A percentile compares a stretch with the other conserved stretches of the same genome.
phyloP scores from a whole-genome alignment of 176 grass and related monocot genomes.

The Hordeum marinum region DNA sequence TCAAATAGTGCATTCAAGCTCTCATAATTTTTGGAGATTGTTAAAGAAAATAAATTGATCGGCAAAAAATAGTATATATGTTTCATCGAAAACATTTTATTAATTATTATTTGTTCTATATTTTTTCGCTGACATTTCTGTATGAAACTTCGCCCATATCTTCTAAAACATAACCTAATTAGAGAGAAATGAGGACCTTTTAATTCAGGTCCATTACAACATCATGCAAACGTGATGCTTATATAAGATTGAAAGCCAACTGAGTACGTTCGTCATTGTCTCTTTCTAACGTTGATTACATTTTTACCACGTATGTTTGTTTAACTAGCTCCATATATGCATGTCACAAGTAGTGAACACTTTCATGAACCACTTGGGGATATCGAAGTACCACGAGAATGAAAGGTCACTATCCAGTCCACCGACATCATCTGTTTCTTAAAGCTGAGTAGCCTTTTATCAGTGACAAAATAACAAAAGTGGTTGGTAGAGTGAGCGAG shows the following conservation, averaged over 20 bases:
- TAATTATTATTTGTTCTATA: no score
- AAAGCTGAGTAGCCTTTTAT: conserved; percentile 28
- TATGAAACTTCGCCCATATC: background rate
- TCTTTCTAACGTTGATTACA: background rate
- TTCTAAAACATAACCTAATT: background rate
- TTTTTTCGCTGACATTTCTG: background rate
- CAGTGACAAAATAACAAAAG: conserved; percentile 25
- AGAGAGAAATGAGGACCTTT: background rate
- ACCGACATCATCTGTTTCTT: conserved; percentile 21
- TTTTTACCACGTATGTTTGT: background rate
- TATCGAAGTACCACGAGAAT: background rate
- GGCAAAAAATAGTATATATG: background rate
- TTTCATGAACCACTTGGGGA: background rate
- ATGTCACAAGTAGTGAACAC: background rate
- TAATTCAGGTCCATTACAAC: background rate
- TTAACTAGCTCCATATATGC: background rate
- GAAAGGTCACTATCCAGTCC: conserved; percentile 2
- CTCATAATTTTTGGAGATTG: background rate
- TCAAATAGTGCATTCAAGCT: background rate
- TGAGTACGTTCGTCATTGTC: background rate
- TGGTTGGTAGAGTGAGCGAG: conserved; percentile 29
- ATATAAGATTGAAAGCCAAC: background rate
- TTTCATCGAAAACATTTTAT: no score
- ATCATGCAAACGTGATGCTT: background rate
- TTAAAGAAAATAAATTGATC: background rate